Conservation (phyloP, 352 stramenopile species). For the Elongisporangium prolatum region DNA sequence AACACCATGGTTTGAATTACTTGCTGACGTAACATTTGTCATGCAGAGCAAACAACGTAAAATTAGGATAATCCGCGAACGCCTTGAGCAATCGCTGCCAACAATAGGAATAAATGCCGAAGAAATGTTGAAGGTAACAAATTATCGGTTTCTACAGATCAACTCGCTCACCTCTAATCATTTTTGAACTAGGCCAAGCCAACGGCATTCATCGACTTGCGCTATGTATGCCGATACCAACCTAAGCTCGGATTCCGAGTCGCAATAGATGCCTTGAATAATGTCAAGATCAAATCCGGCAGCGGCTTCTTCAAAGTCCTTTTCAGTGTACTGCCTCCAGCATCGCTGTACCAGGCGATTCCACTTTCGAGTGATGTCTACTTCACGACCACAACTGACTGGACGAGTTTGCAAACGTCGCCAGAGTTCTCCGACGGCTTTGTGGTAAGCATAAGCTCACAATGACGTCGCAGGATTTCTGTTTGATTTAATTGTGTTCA, state of each 20-base stretch:
- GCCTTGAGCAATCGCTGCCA: slow-evolving; percentile 17
- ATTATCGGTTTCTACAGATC: background rate
- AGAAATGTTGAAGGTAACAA: slow-evolving; percentile 25
- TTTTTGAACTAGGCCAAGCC: slow-evolving; percentile 32
- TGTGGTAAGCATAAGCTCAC: slow-evolving; percentile 21
- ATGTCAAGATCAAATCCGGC: slow-evolving; percentile 44
- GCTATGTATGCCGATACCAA: slow-evolving; percentile 40
- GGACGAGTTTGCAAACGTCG: slow-evolving; percentile 45
- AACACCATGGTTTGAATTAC: background rate
- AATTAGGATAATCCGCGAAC: slow-evolving; percentile 6
- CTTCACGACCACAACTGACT: slow-evolving; percentile 61
- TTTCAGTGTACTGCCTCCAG: slow-evolving; percentile 44
- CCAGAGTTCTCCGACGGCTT: slow-evolving; percentile 61
- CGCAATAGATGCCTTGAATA: slow-evolving; percentile 60
- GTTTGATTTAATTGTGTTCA: slow-evolving; percentile 4
- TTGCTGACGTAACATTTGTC: background rate
- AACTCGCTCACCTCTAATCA: background rate
- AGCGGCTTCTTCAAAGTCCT: slow-evolving; percentile 50
- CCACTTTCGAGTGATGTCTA: slow-evolving; percentile 43
- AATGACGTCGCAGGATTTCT: background rate
- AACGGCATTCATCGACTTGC: slow-evolving; percentile 33
- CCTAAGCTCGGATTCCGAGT: slow-evolving; percentile 61
- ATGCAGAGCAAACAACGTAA: background rate
- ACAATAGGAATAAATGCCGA: slow-evolving; percentile 6
- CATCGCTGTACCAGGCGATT: slow-evolving; percentile 57